A percentile compares a stretch with the other conserved stretches of the same genome.
These are phyloP conservation scores for Glycine tomentella DNA, from an alignment of 306 rosid species.

Conservation along the genomic window DNA sequence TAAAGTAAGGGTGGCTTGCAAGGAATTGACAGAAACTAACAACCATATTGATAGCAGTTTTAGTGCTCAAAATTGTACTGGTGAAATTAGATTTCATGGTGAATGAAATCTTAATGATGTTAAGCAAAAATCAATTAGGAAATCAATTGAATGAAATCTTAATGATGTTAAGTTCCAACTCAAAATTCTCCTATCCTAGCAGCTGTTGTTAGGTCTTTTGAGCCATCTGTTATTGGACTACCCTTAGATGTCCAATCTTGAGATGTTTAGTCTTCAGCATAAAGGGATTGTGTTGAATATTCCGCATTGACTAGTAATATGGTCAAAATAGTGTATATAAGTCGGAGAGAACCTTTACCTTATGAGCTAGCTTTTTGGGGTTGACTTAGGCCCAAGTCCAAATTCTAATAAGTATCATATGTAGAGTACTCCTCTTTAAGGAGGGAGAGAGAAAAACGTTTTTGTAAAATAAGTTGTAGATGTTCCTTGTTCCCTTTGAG, in stretches of 20 bases:
- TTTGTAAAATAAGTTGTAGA: slow-evolving; percentile 11
- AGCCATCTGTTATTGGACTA: too few species aligned
- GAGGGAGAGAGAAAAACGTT: not conserved
- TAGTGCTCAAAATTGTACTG: not conserved
- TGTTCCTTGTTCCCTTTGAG: not conserved
- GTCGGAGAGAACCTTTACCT: not conserved
- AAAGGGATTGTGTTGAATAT: too few species aligned
- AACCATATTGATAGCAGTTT: not conserved
- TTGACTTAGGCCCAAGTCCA: too few species aligned
- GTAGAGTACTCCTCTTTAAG: not conserved
- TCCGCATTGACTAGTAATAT: too few species aligned
- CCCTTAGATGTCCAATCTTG: too few species aligned
- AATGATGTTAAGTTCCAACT: not conserved
- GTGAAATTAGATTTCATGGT: too few species aligned
- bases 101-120: not conserved
- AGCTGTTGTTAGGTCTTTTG: too few species aligned
- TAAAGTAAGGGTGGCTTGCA: not conserved
- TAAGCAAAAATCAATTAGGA: slow-evolving; percentile 2
- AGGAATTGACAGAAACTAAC: not conserved
- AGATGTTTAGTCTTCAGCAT: too few species aligned
- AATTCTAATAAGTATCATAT: too few species aligned
- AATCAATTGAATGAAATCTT: slow-evolving; percentile 11
- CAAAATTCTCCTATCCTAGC: not conserved
- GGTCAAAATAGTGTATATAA: too few species aligned
- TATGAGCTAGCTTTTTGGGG: too few species aligned